These are phyloP conservation scores for Amanita thiersii DNA, from an alignment of 768 basidiomycete genomes.

Conservation along the genomic window DNA sequence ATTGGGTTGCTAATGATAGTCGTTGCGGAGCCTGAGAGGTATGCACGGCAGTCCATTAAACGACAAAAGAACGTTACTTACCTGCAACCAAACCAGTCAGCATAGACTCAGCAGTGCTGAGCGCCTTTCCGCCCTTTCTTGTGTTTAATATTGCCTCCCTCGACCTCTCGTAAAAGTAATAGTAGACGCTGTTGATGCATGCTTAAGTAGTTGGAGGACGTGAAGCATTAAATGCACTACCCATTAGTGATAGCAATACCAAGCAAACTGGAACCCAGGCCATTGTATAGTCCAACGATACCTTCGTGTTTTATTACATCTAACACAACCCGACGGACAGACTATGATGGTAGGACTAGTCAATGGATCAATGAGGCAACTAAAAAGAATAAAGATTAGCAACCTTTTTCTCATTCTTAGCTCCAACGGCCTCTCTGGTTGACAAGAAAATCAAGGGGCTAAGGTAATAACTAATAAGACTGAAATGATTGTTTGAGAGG, in stretches of 20 bases:
- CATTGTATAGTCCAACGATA: conserved; percentile 76
- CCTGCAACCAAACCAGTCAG: conserved; percentile 84
- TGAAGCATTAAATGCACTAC: conserved; percentile 28
- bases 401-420: conserved; percentile 72
- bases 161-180: conserved; percentile 83
- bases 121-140: conserved; percentile 52
- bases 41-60: conserved; percentile 4
- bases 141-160: conserved; percentile 48
- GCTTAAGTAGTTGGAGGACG: conserved; percentile 3
- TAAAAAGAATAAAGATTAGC: conserved; percentile 8
- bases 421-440: conserved; percentile 88
- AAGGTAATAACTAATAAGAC: conserved; percentile 8
- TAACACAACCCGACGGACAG: conserved; percentile 54
- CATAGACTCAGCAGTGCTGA: conserved; percentile 86
- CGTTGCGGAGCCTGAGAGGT: conserved; percentile 70
- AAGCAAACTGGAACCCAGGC: conserved; percentile 74
- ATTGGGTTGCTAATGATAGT: conserved; percentile 89
- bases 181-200: conserved; percentile 61
- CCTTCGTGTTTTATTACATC: conserved; percentile 85
- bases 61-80: conserved; percentile 16
- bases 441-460: conserved; percentile 91
- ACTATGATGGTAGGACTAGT: conserved; percentile 36
- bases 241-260: conserved; percentile 94
- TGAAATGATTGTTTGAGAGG: conserved; percentile 6
- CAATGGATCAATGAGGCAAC: conserved; percentile 5